phyloP scores from a whole-genome alignment of 73 alveolate genomes.

The Paramecium sonneborni region DNA sequence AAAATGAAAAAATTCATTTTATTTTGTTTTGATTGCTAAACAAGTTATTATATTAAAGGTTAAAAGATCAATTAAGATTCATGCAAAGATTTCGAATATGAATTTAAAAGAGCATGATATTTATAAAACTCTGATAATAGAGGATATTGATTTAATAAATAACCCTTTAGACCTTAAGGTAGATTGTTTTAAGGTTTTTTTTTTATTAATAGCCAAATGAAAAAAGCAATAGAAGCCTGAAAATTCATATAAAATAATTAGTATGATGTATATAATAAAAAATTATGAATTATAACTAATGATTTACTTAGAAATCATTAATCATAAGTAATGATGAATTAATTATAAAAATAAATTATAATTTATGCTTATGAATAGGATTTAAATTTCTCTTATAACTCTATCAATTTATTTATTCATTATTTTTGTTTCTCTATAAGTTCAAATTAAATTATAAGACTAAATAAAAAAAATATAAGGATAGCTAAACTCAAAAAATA shows the following conservation, averaged over 20 bases:
- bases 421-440: no score
- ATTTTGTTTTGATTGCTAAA: not conserved
- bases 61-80: not conserved
- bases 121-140: not conserved
- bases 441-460: no score
- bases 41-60: not conserved
- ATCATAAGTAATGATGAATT: not conserved
- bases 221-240: not conserved
- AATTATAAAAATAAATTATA: no score
- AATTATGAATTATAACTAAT: no score
- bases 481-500: no score
- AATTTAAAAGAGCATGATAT: not conserved
- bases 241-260: no score
- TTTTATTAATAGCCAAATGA: not conserved
- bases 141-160: not conserved
- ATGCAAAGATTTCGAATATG: not conserved
- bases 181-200: not conserved
- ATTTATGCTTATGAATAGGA: no score
- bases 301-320: not conserved
- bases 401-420: no score
- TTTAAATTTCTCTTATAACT: no score
- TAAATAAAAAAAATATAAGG: no score
- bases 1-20: not conserved
- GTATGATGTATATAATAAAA: not conserved
- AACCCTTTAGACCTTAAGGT: not conserved